Evolutionary conservation across 129 eudicot genomes (phyloP).

Genomic region (Dittrichia graveolens): DNA sequence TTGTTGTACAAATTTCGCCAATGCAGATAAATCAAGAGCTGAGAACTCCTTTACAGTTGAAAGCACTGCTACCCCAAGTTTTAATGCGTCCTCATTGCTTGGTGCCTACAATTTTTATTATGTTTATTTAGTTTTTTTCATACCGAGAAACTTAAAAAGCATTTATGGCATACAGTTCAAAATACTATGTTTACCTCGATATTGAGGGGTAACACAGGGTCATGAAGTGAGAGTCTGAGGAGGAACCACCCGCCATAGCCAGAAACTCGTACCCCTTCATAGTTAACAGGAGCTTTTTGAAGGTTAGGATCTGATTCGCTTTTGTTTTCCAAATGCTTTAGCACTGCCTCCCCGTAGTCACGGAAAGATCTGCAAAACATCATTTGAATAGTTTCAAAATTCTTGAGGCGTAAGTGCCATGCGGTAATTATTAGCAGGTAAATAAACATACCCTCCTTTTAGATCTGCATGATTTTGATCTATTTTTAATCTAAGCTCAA

Average conservation of each 20-base stretch:
- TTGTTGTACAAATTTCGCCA: slow-evolving; percentile 60
- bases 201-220: slow-evolving; percentile 97
- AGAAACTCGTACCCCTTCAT: slow-evolving; percentile 96
- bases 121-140: slow-evolving; percentile 4
- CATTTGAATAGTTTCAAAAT: slow-evolving; percentile 4
- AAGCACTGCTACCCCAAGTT: slow-evolving; percentile 74
- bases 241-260: slow-evolving; percentile 99
- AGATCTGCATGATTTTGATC: slow-evolving; percentile 74
- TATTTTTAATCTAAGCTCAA: slow-evolving; percentile 80
- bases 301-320: slow-evolving; percentile 75
- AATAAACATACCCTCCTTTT: slow-evolving; percentile 70
- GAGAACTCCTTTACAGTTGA: slow-evolving; percentile 67
- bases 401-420: neutral
- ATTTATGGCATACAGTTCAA: neutral
- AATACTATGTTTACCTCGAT: slow-evolving; percentile 61
- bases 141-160: neutral
- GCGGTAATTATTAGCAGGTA: neutral
- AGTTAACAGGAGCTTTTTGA: slow-evolving; percentile 81
- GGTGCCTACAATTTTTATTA: slow-evolving; percentile 53
- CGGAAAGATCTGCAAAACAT: slow-evolving; percentile 71
- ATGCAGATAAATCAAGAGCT: slow-evolving; percentile 75
- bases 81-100: slow-evolving; percentile 70
- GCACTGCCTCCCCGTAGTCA: slow-evolving; percentile 90
- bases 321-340: slow-evolving; percentile 64
- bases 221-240: slow-evolving; percentile 94